phyloP scores from a whole-genome alignment of 805 yeast species.

The Yarrowia deformans region DNA sequence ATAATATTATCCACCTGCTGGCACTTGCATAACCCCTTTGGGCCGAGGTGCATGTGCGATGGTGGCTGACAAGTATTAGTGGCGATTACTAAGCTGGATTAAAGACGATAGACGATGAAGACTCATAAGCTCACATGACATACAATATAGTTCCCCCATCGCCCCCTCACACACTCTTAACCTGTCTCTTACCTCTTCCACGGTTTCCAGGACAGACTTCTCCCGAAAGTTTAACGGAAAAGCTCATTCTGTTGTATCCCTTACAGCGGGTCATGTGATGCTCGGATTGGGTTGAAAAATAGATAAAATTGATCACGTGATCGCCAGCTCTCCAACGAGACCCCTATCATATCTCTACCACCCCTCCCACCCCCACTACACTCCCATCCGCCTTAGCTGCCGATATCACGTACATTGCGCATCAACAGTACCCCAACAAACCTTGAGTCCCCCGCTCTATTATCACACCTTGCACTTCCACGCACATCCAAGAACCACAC shows the following conservation, averaged over 20 bases:
- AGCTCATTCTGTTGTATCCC: not conserved
- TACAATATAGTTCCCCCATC: not conserved
- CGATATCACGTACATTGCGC: conserved; percentile 11
- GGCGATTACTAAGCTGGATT: not conserved
- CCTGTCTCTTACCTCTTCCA: not conserved
- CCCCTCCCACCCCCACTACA: not conserved
- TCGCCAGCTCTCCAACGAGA: not conserved
- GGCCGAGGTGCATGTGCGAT: conserved; percentile 13
- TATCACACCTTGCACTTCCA: not conserved
- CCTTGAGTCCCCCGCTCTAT: conserved; percentile 8
- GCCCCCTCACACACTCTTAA: not conserved
- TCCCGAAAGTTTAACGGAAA: not conserved
- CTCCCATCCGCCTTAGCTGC: conserved; percentile 2
- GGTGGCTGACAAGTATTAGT: not conserved
- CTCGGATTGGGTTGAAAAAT: no score
- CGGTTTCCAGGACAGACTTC: not conserved
- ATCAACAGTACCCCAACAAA: conserved; percentile 25
- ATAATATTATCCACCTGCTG: no score
- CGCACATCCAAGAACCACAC: not conserved
- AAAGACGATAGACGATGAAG: no score
- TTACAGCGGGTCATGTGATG: not conserved
- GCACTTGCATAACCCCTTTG: conserved; percentile 2
- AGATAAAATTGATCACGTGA: no score
- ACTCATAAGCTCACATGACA: not conserved
- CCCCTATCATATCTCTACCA: not conserved